Conservation (phyloP, 345 rosid genomes). For the Eucalyptus cloeziana region DNA sequence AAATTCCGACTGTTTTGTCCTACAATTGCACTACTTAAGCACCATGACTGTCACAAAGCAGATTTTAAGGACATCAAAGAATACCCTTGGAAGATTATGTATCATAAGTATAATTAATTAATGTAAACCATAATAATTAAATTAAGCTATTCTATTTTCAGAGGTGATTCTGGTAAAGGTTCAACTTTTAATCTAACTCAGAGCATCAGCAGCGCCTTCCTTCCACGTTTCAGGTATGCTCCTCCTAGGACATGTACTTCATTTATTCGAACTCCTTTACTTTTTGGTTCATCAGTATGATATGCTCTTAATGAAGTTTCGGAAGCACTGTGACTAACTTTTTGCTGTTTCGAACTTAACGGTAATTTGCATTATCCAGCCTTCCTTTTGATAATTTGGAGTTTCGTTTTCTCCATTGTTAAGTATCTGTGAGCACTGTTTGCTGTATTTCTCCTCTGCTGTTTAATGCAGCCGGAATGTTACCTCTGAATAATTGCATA, state of each 20-base stretch:
- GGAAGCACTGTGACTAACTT: neutral
- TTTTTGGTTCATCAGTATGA: neutral
- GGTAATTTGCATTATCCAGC: neutral
- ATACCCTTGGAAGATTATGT: neutral
- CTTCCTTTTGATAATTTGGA: neutral
- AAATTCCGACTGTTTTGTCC: neutral
- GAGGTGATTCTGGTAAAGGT: slow-evolving; percentile 40
- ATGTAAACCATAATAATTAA: neutral
- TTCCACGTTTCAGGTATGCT: slow-evolving; percentile 72
- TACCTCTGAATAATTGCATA: neutral
- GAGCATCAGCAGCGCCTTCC: slow-evolving; percentile 66
- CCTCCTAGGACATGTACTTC: neutral
- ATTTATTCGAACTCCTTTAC: neutral
- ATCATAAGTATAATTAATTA: neutral
- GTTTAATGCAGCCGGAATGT: neutral
- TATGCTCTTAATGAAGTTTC: neutral
- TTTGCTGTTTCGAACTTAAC: neutral
- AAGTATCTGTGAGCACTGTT: neutral
- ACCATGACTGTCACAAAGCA: neutral
- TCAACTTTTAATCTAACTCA: slow-evolving; percentile 40
- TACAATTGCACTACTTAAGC: neutral
- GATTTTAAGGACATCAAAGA: neutral
- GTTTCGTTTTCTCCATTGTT: neutral
- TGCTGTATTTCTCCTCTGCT: neutral
- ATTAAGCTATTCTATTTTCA: slow-evolving; percentile 2